Base-by-base conservation (phyloP, 192 early-diverging fungal species). In the Haplosporangium gracile region DNA sequence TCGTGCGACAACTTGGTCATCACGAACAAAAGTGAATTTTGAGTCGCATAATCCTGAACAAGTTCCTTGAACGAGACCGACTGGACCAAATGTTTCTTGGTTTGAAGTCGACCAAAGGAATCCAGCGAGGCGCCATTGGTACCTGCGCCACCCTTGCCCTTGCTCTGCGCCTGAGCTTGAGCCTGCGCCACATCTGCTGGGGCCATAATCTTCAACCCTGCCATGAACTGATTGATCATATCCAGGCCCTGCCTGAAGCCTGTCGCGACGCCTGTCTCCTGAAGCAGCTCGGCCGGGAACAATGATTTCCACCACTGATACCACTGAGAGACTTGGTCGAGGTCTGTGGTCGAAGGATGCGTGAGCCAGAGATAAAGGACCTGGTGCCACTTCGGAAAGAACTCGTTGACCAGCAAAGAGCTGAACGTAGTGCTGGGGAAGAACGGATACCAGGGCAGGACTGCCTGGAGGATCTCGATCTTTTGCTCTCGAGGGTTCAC, bases 381-480 rank as follows among this genome's bases (percentile, higher is more conserved):
- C 71, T 90, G 73, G 15, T 94, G 89, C 96, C 97, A 98, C 74
- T 94, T 93, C 18, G 93, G 92, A 78, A 97, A 97, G 74, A 98
- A 95, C 74, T 96, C 96, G 49, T 93, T 93, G 70, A 93, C 93
- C 7, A 96, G 68, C 40, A 96, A 75, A 74, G 93, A 90, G 16
- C 88, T 88, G 55, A 96, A 88, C 0, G 94, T 78, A 1, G 87
- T 88, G 38, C 79, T 76, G 0, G 92, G 89, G 20, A 95, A 80
- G 38, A 93, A 65, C n/a, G 78, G 74, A 16, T 91, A 77, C 96
- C 96, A 98, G 36, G 82, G 80, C 40, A 97, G 75, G 8, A 95
- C 90, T 72, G 91, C 91, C 3, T 91, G 75, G 20, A 98, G 85
- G 3, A 95, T 92, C 57, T 91, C 84, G 39, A 95, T 84, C 42